These are phyloP conservation scores for Rhododendron griersonianum DNA, from an alignment of 148 eudicot species.

Conservation along the genomic window DNA sequence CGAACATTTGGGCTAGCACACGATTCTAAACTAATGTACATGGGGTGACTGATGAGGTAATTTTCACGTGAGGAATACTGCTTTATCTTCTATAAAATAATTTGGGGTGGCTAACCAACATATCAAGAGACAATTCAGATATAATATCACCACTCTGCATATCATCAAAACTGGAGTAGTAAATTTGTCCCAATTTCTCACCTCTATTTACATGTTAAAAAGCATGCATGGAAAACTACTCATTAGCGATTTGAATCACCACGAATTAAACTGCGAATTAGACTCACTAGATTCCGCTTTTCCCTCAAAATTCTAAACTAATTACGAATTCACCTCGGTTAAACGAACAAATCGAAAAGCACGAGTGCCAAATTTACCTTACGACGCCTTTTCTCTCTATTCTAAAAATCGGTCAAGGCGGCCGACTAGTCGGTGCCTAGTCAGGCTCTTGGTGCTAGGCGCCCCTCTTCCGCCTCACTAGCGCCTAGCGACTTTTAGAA, in stretches of 20 bases:
- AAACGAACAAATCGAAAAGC: neutral
- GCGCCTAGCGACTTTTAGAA: neutral
- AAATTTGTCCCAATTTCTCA: neutral
- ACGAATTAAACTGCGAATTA: neutral
- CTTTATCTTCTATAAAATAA: neutral
- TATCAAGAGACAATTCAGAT: neutral
- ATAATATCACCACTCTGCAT: neutral
- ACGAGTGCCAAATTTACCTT: neutral
- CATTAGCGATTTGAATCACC: neutral
- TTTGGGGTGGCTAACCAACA: neutral
- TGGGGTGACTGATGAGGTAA: neutral
- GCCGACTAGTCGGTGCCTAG: neutral
- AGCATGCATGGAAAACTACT: neutral
- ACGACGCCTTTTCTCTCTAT: neutral
- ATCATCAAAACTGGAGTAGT: neutral
- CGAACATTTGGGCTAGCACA: neutral
- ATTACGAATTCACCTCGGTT: neutral
- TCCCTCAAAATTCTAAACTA: neutral
- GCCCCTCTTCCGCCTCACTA: neutral
- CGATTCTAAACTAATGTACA: neutral
- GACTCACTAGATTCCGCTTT: neutral
- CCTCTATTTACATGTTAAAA: neutral
- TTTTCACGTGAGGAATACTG: neutral
- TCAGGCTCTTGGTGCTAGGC: neutral
- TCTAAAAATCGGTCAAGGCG: too few relatives aligned